Conservation (phyloP, 768 basidiomycete species). For the Lactarius sanguifluus region DNA sequence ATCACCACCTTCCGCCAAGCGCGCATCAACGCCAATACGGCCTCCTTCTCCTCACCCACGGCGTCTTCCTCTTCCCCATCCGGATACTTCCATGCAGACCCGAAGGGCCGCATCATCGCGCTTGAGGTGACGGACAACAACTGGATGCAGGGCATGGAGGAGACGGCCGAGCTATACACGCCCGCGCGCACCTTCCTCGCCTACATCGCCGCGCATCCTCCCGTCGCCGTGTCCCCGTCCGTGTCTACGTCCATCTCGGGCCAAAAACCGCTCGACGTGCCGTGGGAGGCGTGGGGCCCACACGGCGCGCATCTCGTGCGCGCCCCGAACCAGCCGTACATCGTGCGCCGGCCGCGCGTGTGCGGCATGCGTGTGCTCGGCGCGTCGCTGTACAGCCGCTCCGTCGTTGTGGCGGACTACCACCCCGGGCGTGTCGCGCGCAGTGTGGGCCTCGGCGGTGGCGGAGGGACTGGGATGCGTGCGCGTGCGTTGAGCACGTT, state of each 20-base stretch:
- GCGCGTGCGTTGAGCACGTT: constrained; percentile 2
- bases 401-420: constrained; percentile 16
- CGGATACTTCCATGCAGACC: constrained; percentile 19
- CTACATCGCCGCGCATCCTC: constrained; percentile 15
- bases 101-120: constrained; percentile 16
- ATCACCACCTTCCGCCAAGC: constrained; percentile 9
- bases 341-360: constrained; percentile 10
- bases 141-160: constrained; percentile 13
- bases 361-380: constrained; percentile 24
- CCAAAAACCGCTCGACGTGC: constrained; percentile 1
- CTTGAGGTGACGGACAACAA: constrained; percentile 19
- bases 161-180: constrained; percentile 9
- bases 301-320: constrained; percentile 20
- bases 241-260: not conserved
- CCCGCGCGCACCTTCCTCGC: constrained; percentile 19
- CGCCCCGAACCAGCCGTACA: constrained; percentile 5
- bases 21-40: constrained; percentile 14
- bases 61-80: not conserved
- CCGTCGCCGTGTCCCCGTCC: not conserved
- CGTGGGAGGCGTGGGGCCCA: constrained; percentile 21
- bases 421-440: constrained; percentile 20
- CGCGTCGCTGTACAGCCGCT: not conserved
- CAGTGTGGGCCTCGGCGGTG: not conserved
- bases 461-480: not conserved
- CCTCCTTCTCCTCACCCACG: constrained; percentile 17